Evolutionary conservation across 306 rosid genomes (phyloP), one percentile per base, ranked within the genome.

Genomic region (Cercis canadensis): DNA sequence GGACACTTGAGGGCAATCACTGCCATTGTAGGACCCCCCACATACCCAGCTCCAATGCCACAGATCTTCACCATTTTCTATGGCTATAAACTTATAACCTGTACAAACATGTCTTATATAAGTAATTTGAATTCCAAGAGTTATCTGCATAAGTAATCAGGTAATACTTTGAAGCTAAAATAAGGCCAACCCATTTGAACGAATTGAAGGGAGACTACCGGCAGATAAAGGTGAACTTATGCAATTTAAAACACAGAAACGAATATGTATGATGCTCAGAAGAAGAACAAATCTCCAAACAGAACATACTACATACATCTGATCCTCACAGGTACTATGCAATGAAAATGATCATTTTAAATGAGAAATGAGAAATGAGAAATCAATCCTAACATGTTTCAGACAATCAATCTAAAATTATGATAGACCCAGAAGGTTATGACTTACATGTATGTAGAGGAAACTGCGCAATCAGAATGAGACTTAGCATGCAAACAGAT

Each of bases 21-120:
- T n/a, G 92, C 92, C 96, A 88, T 91, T 17, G 96, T 88, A 4
- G 97, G 97, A 49, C 97, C 96, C 24, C 96, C 96, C 7, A 91
- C 92, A 33, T 88, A 91, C 6, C 97, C 97, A 8, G 96, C 97
- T 67, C 97, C 96, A 72, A 91, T 87, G 71, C 97, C 91, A 66
- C 92, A 91, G 14, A 91, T 83, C 86, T 91, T 88, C 78, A 91
- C 84, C 96, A 91, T 90, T 75, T 82, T 77, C 62, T 67, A 62
- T 8, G 50, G 73, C 37, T 54, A 12, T 73, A 70, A 33, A 24
- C 60, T 78, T 62, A 41, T 57, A 77, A 66, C 79, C 78, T 76
- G 72, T 37, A 31, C n/a, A 46, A 41, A 24, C 52, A 21, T 54
- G 61, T 56, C 47, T 63, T 34, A 16, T 36, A 46, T 57, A 45